These are phyloP conservation scores for Calonectria pseudoreteaudii DNA, from an alignment of 2,329 filamentous ascomycete genomes.

Conservation along the genomic window DNA sequence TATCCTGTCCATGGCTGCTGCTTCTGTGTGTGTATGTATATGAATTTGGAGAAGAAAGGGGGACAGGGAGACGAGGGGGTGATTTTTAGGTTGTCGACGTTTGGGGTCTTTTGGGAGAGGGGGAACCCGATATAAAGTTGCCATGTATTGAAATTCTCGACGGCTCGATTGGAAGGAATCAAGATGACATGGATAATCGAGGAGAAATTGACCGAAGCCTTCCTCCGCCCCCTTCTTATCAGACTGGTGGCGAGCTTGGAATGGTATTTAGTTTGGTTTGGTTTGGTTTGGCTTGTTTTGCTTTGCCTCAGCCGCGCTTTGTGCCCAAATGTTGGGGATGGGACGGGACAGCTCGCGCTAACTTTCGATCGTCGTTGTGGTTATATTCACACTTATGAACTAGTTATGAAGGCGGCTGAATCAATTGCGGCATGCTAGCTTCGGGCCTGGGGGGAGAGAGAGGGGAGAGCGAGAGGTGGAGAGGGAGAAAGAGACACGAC, in stretches of 20 bases:
- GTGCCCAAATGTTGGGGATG: neutral
- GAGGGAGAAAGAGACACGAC: neutral
- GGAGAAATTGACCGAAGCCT: neutral
- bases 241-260: neutral
- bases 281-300: neutral
- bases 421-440: neutral
- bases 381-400: neutral
- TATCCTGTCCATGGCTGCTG: slow-evolving; percentile 45
- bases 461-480: neutral
- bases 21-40: neutral
- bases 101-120: no score
- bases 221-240: neutral
- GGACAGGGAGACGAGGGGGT: no score
- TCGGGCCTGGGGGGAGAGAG: no score
- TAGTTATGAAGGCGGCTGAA: neutral
- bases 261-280: neutral
- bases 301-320: neutral
- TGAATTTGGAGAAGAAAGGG: neutral
- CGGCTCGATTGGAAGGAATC: neutral
- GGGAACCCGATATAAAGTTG: no score
- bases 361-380: neutral
- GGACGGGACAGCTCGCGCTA: neutral
- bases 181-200: neutral
- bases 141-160: neutral
- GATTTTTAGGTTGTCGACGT: neutral